A percentile compares a stretch with the other conserved stretches of the same genome.
These are phyloP conservation scores for Naganishia liquefaciens DNA, from an alignment of 1,284 basidiomycete genomes.

Conservation along the genomic window DNA sequence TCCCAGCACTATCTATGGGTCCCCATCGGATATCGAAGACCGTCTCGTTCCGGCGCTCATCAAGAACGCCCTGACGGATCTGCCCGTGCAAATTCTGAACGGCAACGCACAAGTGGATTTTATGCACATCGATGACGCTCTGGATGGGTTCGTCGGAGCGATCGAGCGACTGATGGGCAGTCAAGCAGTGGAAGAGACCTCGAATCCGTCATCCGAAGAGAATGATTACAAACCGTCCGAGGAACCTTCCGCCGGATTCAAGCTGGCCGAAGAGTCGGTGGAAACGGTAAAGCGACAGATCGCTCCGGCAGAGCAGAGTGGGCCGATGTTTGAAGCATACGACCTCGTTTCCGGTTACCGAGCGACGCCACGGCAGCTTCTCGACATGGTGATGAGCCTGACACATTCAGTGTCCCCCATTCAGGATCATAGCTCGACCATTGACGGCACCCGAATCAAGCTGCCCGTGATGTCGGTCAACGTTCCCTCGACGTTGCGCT, in stretches of 20 bases:
- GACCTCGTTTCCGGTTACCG: constrained; percentile 48
- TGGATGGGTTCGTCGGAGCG: constrained; percentile 35
- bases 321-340: constrained; percentile 34
- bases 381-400: constrained; percentile 43
- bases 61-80: constrained; percentile 45
- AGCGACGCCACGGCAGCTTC: constrained; percentile 41
- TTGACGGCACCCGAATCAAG: constrained; percentile 33
- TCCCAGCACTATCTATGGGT: constrained; percentile 50
- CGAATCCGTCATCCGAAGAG: neutral
- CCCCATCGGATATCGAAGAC: constrained; percentile 41
- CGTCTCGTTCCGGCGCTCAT: constrained; percentile 46
- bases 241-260: neutral
- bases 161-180: constrained; percentile 28
- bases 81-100: constrained; percentile 48
- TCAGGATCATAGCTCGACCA: constrained; percentile 39
- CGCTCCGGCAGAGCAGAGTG: neutral
- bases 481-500: neutral
- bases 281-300: neutral
- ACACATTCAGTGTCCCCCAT: constrained; percentile 46
- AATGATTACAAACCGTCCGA: neutral
- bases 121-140: constrained; percentile 47
- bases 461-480: constrained; percentile 23
- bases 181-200: neutral
- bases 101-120: constrained; percentile 43
- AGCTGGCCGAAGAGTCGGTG: neutral